A percentile compares a stretch with the other conserved stretches of the same genome.
phyloP scores from a whole-genome alignment of 1,139 yeast species.

The Scheffersomyces segobiensis region DNA sequence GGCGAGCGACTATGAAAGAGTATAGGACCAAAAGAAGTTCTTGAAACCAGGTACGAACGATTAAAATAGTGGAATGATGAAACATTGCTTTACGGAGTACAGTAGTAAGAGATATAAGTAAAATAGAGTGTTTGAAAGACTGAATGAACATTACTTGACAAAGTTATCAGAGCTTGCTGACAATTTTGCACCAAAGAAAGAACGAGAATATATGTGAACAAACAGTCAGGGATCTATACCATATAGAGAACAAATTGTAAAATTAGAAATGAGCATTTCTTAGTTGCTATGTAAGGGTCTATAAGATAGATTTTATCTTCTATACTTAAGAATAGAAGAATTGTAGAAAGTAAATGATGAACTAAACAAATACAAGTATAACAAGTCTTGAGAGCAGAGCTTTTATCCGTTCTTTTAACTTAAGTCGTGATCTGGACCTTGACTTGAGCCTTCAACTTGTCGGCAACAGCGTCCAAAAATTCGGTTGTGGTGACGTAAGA shows the following conservation, averaged over 20 bases:
- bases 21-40: neutral
- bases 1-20: neutral
- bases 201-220: neutral
- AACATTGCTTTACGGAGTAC: neutral
- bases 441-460: conserved; percentile 26
- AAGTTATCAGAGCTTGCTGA: neutral
- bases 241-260: no score
- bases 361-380: neutral
- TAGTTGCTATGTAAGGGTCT: neutral
- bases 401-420: neutral
- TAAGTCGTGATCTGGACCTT: conserved; percentile 3
- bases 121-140: no score
- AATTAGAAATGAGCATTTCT: neutral
- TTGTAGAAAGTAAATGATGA: neutral
- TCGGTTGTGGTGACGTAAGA: conserved; percentile 88
- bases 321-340: neutral
- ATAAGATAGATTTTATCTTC: neutral
- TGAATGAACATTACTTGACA: neutral
- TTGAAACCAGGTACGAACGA: neutral
- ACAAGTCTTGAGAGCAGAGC: neutral
- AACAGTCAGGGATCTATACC: neutral
- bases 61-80: no score
- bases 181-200: neutral
- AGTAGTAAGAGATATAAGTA: neutral
- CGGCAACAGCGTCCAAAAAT: conserved; percentile 76